These are phyloP conservation scores for Scytalidium sp. DNA, from an alignment of 2,329 filamentous ascomycete species.

Conservation along the genomic window DNA sequence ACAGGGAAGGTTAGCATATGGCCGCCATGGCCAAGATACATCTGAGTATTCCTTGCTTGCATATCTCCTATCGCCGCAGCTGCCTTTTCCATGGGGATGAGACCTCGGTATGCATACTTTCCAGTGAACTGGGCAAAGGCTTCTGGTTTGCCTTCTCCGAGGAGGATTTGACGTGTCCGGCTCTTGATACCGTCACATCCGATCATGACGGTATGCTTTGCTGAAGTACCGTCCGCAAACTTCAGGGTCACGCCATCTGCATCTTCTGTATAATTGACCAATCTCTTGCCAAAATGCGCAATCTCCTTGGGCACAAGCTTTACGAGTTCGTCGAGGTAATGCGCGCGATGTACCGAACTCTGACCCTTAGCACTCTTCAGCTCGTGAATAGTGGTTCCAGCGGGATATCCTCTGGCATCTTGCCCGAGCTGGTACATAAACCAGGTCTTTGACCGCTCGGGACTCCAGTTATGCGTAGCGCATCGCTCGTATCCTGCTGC, in stretches of 20 bases:
- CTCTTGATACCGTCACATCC: conserved; percentile 66
- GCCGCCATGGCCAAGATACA: conserved; percentile 45
- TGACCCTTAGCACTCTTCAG: conserved; percentile 16
- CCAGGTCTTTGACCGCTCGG: conserved; percentile 20
- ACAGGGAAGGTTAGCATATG: conserved; percentile 63
- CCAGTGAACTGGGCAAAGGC: conserved; percentile 42
- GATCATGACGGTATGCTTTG: conserved; percentile 45
- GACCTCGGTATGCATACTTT: conserved; percentile 59
- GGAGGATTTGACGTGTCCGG: conserved; percentile 46
- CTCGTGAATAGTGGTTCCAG: not conserved
- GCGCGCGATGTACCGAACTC: conserved; percentile 24
- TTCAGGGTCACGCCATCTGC: conserved; percentile 26
- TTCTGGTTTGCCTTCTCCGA: conserved; percentile 35
- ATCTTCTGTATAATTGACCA: conserved; percentile 27
- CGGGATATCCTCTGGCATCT: not conserved
- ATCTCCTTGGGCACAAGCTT: conserved; percentile 35
- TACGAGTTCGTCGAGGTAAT: conserved; percentile 27
- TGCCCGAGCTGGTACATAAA: conserved; percentile 24
- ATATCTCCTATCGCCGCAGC: conserved; percentile 44
- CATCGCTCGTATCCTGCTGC: conserved; percentile 19
- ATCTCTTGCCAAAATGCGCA: conserved; percentile 31
- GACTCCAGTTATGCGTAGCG: conserved; percentile 20
- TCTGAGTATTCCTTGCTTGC: conserved; percentile 44
- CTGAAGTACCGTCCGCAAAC: conserved; percentile 43
- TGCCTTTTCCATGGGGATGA: conserved; percentile 58